Percentiles rank a stretch among this genome's conserved stretches.
phyloP scores from a whole-genome alignment of 176 grass and related monocot species.

The Puccinellia tenuiflora region DNA sequence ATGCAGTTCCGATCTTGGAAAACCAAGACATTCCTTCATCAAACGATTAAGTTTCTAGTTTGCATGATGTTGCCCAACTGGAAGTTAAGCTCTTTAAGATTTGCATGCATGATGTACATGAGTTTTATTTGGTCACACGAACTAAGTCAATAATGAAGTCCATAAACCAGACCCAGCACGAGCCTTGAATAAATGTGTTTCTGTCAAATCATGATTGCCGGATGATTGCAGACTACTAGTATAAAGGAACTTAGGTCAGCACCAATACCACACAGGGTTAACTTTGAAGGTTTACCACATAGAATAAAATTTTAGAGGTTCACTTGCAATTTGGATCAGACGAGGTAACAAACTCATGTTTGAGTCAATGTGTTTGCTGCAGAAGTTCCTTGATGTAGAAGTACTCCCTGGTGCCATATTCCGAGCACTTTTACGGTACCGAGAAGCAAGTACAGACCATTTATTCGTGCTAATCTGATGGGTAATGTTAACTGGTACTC shows the following conservation, averaged over 20 bases:
- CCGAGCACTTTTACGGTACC: too few relatives aligned
- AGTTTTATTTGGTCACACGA: background rate
- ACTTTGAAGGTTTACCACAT: background rate
- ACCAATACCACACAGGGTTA: background rate
- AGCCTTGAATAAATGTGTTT: background rate
- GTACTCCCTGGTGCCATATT: too few relatives aligned
- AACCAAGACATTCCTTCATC: background rate
- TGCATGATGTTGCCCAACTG: background rate
- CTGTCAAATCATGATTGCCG: background rate
- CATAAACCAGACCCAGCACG: background rate
- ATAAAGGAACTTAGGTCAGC: background rate
- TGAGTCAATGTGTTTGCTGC: too few relatives aligned
- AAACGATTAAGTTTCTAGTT: background rate
- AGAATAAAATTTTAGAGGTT: background rate
- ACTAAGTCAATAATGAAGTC: background rate
- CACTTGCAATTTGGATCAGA: background rate
- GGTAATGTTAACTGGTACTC: too few relatives aligned
- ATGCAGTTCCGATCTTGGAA: background rate
- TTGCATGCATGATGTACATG: background rate
- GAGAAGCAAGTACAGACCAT: too few relatives aligned
- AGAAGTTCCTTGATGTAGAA: too few relatives aligned
- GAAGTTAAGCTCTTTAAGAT: background rate
- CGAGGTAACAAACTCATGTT: background rate
- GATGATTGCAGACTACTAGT: background rate
- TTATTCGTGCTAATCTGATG: too few relatives aligned